Conservation (phyloP, 1,284 basidiomycete species). For the Boletus albobrunnescens region DNA sequence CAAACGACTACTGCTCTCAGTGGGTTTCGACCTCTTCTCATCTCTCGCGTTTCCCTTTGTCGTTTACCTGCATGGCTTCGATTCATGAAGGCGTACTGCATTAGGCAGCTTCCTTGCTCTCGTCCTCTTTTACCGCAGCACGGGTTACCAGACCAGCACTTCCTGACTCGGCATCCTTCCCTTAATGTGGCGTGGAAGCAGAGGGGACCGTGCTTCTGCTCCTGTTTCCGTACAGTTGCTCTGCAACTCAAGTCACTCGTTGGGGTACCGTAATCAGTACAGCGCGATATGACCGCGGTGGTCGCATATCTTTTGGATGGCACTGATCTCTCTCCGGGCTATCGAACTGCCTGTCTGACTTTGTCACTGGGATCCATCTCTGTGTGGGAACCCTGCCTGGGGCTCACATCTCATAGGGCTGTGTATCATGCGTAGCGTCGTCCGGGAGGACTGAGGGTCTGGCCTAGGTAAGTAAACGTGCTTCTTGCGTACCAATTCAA, state of each 20-base stretch:
- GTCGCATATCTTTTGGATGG: constrained; percentile 3
- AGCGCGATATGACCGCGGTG: constrained; percentile 9
- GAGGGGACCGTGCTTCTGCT: constrained; percentile 20
- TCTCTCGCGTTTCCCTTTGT: constrained; percentile 3
- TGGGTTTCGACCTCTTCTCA: constrained; percentile 19
- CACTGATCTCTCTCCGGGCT: not conserved
- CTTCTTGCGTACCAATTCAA: constrained; percentile 11
- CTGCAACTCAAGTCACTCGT: not conserved
- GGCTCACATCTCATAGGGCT: constrained; percentile 49
- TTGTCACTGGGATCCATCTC: not conserved
- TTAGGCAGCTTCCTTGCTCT: constrained; percentile 16
- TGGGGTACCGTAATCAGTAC: constrained; percentile 3
- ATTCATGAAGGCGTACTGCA: constrained; percentile 12
- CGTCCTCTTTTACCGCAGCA: constrained; percentile 2
- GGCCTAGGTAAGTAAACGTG: constrained; percentile 55
- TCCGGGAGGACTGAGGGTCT: constrained; percentile 74
- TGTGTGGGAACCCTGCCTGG: not conserved
- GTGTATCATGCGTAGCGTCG: constrained; percentile 69
- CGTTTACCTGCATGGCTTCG: constrained; percentile 12
- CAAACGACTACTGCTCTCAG: constrained; percentile 44
- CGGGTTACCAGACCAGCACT: constrained; percentile 12
- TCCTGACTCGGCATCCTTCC: constrained; percentile 13
- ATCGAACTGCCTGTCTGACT: not conserved
- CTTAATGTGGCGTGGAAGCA: constrained; percentile 15
- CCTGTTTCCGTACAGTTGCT: constrained; percentile 15